A percentile compares a stretch with the other conserved stretches of the same genome.
Conservation (phyloP, 1,284 basidiomycete species). For the Pseudozyma hubeiensis region DNA sequence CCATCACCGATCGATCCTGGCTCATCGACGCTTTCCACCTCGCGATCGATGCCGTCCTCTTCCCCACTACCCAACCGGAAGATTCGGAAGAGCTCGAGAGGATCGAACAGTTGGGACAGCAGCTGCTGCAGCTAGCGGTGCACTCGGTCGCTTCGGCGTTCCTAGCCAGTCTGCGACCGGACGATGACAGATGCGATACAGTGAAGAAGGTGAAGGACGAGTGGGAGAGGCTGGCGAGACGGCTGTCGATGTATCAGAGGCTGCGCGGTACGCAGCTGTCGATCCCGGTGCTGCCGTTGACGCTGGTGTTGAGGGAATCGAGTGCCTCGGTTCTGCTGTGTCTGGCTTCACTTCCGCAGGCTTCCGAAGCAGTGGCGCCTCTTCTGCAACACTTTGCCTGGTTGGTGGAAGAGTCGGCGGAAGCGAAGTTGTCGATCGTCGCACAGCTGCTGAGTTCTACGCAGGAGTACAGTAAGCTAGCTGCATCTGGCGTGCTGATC, state of each 20-base stretch:
- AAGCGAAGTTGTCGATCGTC: slow-evolving; percentile 4
- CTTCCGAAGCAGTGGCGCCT: slow-evolving; percentile 8
- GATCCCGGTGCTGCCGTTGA: slow-evolving; percentile 20
- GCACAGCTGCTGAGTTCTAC: slow-evolving; percentile 13
- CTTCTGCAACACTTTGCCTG: slow-evolving; percentile 11
- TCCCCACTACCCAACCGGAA: background rate
- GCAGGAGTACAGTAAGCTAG: slow-evolving; percentile 11
- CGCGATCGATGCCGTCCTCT: slow-evolving; percentile 30
- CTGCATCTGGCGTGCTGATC: slow-evolving; percentile 20
- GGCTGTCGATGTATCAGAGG: slow-evolving; percentile 10
- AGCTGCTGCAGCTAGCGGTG: slow-evolving; percentile 30
- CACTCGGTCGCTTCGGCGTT: slow-evolving; percentile 24
- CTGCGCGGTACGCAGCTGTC: slow-evolving; percentile 6
- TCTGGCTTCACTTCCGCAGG: slow-evolving; percentile 23
- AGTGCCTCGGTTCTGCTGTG: slow-evolving; percentile 17
- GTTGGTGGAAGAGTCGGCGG: slow-evolving; percentile 20
- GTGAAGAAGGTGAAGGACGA: background rate
- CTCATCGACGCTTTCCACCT: slow-evolving; percentile 35
- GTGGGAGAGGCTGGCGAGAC: slow-evolving; percentile 11
- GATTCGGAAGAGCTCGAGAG: slow-evolving; percentile 3
- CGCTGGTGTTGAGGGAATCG: slow-evolving; percentile 17
- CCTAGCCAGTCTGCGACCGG: slow-evolving; percentile 4
- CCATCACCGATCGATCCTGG: slow-evolving; percentile 22
- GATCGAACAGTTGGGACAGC: slow-evolving; percentile 29
- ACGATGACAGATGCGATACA: background rate